Evolutionary conservation across 2,329 filamentous ascomycete genomes (phyloP).

Genomic region (Sporothrix curviconia): DNA sequence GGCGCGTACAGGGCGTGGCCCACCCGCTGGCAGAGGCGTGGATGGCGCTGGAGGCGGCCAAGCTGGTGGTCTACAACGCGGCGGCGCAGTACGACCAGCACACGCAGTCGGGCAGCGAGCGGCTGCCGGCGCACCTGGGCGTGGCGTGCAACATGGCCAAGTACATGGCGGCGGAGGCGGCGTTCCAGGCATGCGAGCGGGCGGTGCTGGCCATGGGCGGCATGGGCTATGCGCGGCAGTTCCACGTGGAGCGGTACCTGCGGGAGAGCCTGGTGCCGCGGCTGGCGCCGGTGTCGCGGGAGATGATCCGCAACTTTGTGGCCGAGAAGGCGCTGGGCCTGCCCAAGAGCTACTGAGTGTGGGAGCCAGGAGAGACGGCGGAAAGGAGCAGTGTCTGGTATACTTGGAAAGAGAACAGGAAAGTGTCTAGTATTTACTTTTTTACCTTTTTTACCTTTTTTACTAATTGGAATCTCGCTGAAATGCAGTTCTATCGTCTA

Average conservation of each 20-base stretch:
- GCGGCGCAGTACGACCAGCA: constrained; percentile 51
- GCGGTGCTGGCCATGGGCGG: constrained; percentile 54
- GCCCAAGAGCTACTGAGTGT: constrained; percentile 59
- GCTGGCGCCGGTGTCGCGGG: constrained; percentile 58
- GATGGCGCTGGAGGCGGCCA: constrained; percentile 59
- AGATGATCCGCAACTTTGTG: constrained; percentile 73
- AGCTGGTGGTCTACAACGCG: constrained; percentile 59
- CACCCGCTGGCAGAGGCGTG: constrained; percentile 61
- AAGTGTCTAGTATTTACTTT: too few species aligned
- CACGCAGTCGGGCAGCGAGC: background rate
- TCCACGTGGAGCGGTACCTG: constrained; percentile 59
- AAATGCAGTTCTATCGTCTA: background rate
- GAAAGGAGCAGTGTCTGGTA: too few species aligned
- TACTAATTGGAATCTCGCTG: background rate
- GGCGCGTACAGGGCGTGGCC: constrained; percentile 58
- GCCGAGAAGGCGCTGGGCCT: constrained; percentile 60
- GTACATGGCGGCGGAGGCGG: constrained; percentile 60
- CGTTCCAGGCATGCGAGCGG: constrained; percentile 55
- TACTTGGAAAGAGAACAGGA: background rate
- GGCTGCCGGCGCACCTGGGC: constrained; percentile 47
- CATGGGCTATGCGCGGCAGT: constrained; percentile 60
- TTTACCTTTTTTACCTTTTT: too few species aligned
- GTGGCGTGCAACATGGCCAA: constrained; percentile 65
- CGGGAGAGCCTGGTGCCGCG: constrained; percentile 59
- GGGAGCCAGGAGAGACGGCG: too few species aligned